Evolutionary conservation across 352 stramenopile species (phyloP).

Genomic region (Peronospora belbahrii): DNA sequence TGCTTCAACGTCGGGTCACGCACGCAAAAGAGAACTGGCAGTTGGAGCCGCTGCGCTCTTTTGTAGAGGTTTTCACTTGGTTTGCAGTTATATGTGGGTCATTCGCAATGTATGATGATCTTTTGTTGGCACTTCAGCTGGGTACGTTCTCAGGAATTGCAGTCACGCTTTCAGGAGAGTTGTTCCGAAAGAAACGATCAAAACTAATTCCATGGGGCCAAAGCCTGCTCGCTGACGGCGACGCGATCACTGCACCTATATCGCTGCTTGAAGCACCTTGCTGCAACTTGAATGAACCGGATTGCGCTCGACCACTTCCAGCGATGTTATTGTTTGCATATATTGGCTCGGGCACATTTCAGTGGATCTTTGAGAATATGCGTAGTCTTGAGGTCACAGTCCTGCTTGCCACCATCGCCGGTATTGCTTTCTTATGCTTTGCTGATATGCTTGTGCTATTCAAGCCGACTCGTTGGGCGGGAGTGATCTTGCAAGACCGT

Average conservation of each 20-base stretch:
- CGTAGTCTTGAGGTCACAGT: conserved; percentile 78
- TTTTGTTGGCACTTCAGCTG: conserved; percentile 70
- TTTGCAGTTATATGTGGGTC: conserved; percentile 69
- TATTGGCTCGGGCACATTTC: conserved; percentile 77
- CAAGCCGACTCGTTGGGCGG: conserved; percentile 54
- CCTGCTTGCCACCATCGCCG: conserved; percentile 62
- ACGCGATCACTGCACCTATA: conserved; percentile 14
- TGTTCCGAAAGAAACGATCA: conserved; percentile 56
- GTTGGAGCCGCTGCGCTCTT: conserved; percentile 64
- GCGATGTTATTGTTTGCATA: conserved; percentile 80
- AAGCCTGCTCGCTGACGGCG: conserved; percentile 14
- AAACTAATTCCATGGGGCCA: conserved; percentile 46
- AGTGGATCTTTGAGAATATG: conserved; percentile 87
- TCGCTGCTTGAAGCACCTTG: conserved; percentile 15
- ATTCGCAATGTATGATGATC: conserved; percentile 75
- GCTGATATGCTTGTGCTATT: conserved; percentile 58
- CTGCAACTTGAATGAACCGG: conserved; percentile 4
- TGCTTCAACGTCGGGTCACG: conserved; percentile 72
- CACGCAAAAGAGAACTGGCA: conserved; percentile 75
- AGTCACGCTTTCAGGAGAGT: conserved; percentile 69
- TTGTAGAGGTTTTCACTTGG: conserved; percentile 80
- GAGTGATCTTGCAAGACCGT: conserved; percentile 78
- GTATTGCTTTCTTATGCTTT: conserved; percentile 79
- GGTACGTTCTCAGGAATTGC: conserved; percentile 79
- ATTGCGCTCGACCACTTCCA: conserved; percentile 28